A percentile compares a stretch with the other conserved stretches of the same genome.
Conservation (phyloP, 2,329 filamentous ascomycete genomes). For the Sphaerulina vaccinii region DNA sequence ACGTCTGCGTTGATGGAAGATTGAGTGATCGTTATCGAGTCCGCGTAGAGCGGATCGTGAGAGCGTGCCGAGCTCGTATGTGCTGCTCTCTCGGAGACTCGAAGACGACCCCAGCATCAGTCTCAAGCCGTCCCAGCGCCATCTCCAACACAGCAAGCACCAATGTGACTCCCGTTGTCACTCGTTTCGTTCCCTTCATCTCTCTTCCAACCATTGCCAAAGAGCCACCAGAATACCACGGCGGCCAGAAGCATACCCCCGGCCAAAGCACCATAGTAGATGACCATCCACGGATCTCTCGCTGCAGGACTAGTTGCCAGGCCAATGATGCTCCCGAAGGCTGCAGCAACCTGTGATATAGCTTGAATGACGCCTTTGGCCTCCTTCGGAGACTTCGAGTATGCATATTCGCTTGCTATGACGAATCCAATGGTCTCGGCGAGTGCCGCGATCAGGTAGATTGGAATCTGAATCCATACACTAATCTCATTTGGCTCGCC, state of each 20-base stretch:
- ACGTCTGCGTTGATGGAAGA: too few relatives aligned
- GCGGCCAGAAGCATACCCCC: constrained; percentile 11
- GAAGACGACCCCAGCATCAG: too few relatives aligned
- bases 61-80: too few relatives aligned
- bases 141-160: too few relatives aligned
- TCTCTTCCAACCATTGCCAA: not conserved
- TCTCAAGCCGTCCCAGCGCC: too few relatives aligned
- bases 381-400: constrained; percentile 43
- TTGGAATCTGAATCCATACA: constrained; percentile 44
- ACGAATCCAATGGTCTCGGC: constrained; percentile 47
- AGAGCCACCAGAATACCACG: constrained; percentile 12
- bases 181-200: too few relatives aligned
- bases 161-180: too few relatives aligned
- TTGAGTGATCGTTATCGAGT: too few relatives aligned
- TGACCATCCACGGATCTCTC: constrained; percentile 17
- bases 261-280: constrained; percentile 14
- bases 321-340: constrained; percentile 35
- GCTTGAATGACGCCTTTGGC: constrained; percentile 44
- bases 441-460: constrained; percentile 42
- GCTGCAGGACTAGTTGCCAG: constrained; percentile 35
- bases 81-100: too few relatives aligned
- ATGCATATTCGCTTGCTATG: constrained; percentile 46
- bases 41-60: too few relatives aligned
- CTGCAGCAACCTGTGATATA: constrained; percentile 36
- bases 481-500: constrained; percentile 37